These are phyloP conservation scores for Claviceps cyperi DNA, from an alignment of 2,329 filamentous ascomycete species.

Conservation along the genomic window DNA sequence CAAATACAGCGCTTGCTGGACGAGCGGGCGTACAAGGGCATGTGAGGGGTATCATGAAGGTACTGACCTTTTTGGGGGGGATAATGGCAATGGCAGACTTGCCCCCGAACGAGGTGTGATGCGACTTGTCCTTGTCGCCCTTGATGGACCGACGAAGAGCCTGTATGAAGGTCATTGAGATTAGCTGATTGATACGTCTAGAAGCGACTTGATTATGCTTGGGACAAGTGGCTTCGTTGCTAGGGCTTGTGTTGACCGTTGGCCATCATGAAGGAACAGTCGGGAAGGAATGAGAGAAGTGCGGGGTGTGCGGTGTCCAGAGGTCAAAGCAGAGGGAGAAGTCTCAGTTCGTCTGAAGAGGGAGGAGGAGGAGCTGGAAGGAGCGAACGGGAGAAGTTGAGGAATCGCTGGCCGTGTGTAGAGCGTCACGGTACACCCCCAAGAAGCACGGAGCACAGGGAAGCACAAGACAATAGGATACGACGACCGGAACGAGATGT, in stretches of 20 bases:
- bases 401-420: background rate
- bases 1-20: background rate
- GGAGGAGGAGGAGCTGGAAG: slow-evolving; percentile 8
- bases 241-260: background rate
- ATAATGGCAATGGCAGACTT: slow-evolving; percentile 82
- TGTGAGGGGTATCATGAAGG: background rate
- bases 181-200: slow-evolving; percentile 18
- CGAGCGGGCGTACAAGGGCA: background rate
- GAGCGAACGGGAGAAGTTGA: slow-evolving; percentile 3
- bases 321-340: background rate
- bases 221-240: background rate
- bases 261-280: background rate
- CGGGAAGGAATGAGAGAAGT: background rate
- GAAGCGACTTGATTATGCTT: background rate
- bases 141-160: slow-evolving; percentile 80
- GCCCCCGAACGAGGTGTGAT: slow-evolving; percentile 57
- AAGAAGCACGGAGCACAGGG: background rate
- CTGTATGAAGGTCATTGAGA: slow-evolving; percentile 36
- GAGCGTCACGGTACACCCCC: background rate
- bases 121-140: slow-evolving; percentile 66
- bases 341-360: background rate
- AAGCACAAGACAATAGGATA: background rate
- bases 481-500: background rate
- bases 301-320: background rate
- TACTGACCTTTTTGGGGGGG: slow-evolving; percentile 76